Percentiles rank a stretch among this genome's conserved stretches.
Evolutionary conservation across 768 basidiomycete genomes (phyloP).

Genomic region (Guyanaporus albipodus): DNA sequence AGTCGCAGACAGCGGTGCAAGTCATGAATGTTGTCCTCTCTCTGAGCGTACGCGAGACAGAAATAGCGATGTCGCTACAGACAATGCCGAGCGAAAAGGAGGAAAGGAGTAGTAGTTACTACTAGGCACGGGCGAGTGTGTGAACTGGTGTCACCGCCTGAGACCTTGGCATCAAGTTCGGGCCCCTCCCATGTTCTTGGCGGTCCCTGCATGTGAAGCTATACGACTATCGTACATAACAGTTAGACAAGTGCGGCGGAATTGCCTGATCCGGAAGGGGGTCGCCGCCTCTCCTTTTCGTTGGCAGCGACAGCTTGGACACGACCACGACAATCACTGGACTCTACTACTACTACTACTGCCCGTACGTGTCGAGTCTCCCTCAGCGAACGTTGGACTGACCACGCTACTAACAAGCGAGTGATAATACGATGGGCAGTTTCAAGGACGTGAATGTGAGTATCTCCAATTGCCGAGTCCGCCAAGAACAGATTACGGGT

Average conservation of each 20-base stretch:
- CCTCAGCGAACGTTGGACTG: background rate
- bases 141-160: background rate
- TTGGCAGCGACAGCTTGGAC: background rate
- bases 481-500: slow-evolving; percentile 21
- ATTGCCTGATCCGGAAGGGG: slow-evolving; percentile 15
- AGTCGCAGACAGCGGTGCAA: too few species aligned
- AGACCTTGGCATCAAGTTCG: slow-evolving; percentile 5
- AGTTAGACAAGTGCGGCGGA: too few species aligned
- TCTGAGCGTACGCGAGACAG: too few species aligned
- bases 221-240: too few species aligned
- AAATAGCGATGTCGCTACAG: too few species aligned
- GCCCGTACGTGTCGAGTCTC: slow-evolving; percentile 11
- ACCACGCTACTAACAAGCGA: background rate
- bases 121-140: too few species aligned
- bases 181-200: background rate
- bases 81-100: background rate
- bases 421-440: slow-evolving; percentile 20
- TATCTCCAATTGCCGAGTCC: slow-evolving; percentile 9
- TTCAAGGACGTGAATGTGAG: slow-evolving; percentile 31
- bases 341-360: too few species aligned
- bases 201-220: background rate
- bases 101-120: too few species aligned
- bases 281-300: background rate
- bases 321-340: slow-evolving; percentile 8
- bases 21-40: too few species aligned